These are phyloP conservation scores for Phytophthora vignae DNA, from an alignment of 352 stramenopile species.

Conservation along the genomic window DNA sequence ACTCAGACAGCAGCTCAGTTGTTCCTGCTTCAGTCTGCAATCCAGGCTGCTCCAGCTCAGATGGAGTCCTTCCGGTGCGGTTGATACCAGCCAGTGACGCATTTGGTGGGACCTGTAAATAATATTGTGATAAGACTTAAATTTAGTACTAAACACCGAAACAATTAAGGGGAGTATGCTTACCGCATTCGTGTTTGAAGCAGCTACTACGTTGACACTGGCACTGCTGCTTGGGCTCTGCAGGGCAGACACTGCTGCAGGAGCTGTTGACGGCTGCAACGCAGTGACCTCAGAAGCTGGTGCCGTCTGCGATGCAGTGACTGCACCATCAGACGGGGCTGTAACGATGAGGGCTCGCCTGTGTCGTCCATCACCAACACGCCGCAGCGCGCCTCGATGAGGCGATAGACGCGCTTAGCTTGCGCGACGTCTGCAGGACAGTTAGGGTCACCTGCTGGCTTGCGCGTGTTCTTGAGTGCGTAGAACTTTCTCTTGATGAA, in stretches of 20 bases:
- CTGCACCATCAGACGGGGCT: background rate
- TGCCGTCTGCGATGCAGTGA: background rate
- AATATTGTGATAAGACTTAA: background rate
- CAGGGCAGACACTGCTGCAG: background rate
- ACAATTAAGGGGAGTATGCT: background rate
- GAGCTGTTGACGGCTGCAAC: background rate
- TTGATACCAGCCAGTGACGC: background rate
- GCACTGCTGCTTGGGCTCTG: background rate
- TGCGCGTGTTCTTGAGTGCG: constrained; percentile 10
- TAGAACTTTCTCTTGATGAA: constrained; percentile 14
- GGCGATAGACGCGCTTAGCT: background rate
- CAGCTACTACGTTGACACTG: background rate
- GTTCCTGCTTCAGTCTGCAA: background rate
- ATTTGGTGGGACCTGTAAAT: background rate
- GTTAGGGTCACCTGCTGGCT: constrained; percentile 10
- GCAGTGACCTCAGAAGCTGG: background rate
- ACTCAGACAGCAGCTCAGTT: background rate
- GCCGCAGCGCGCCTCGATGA: constrained; percentile 2
- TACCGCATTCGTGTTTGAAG: background rate
- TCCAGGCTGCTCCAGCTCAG: background rate
- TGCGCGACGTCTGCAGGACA: constrained; percentile 2
- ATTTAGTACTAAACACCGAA: background rate
- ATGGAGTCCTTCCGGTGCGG: background rate
- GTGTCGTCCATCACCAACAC: background rate
- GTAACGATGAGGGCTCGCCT: background rate